A percentile compares a stretch with the other conserved stretches of the same genome.
These are phyloP conservation scores for Melastoma candidum DNA, from an alignment of 441 rosid genomes.

Conservation along the genomic window DNA sequence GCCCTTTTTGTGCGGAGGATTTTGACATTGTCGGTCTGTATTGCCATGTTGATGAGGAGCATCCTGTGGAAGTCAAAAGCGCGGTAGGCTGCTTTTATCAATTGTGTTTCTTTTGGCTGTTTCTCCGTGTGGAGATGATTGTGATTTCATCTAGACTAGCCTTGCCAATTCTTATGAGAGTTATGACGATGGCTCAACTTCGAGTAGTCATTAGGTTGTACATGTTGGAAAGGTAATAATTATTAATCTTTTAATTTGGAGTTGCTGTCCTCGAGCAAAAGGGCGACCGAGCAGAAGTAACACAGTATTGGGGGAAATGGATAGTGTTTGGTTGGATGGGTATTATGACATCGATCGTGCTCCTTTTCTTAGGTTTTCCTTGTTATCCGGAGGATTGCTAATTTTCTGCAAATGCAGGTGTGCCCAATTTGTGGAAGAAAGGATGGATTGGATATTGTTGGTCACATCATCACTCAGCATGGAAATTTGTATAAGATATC, in stretches of 20 bases:
- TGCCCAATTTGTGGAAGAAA: constrained; percentile 74
- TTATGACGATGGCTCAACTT: too few relatives aligned
- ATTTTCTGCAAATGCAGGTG: constrained; percentile 34
- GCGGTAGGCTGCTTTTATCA: constrained; percentile 38
- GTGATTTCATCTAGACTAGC: too few relatives aligned
- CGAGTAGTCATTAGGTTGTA: too few relatives aligned
- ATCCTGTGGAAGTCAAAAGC: constrained; percentile 60
- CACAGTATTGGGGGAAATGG: too few relatives aligned
- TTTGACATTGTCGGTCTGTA: constrained; percentile 74
- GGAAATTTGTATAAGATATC: constrained; percentile 74
- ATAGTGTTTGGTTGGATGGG: constrained; percentile 4
- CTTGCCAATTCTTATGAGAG: too few relatives aligned
- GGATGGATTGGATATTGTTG: constrained; percentile 62
- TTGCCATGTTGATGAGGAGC: constrained; percentile 76
- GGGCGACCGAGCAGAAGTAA: too few relatives aligned
- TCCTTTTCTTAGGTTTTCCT: neutral
- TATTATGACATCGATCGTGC: constrained; percentile 2
- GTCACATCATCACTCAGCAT: constrained; percentile 70
- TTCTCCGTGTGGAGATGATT: too few relatives aligned
- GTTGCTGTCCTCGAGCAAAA: too few relatives aligned
- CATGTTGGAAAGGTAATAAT: too few relatives aligned
- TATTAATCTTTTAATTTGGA: too few relatives aligned
- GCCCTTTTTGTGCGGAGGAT: constrained; percentile 76
- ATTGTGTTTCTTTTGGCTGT: neutral
- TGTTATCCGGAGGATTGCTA: neutral